Evolutionary conservation across 2,329 filamentous ascomycete genomes (phyloP).

Genomic region (Fusarium xyrophilum): DNA sequence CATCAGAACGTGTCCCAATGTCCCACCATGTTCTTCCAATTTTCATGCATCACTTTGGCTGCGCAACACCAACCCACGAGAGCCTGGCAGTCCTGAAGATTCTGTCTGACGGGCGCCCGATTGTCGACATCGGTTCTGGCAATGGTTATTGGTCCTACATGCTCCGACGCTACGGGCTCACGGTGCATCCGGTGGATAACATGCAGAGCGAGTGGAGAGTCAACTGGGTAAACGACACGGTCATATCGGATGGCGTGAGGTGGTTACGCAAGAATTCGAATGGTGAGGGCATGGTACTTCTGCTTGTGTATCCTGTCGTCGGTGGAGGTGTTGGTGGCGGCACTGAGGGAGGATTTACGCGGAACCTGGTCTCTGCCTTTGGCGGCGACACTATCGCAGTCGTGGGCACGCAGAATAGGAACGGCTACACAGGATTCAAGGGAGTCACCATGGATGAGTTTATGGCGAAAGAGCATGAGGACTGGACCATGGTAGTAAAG

Average conservation of each 20-base stretch:
- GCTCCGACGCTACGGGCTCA: constrained; percentile 65
- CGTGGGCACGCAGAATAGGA: constrained; percentile 76
- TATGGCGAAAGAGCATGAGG: constrained; percentile 63
- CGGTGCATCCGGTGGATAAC: constrained; percentile 69
- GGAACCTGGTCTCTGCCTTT: constrained; percentile 66
- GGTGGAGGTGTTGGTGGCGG: constrained; percentile 69
- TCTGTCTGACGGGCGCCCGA: constrained; percentile 58
- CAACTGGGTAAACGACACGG: constrained; percentile 72
- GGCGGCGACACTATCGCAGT: constrained; percentile 70
- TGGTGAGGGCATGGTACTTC: constrained; percentile 64
- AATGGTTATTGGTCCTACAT: constrained; percentile 80
- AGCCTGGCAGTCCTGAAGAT: constrained; percentile 65
- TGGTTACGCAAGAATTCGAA: constrained; percentile 61
- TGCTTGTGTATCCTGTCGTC: constrained; percentile 77
- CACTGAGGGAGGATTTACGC: constrained; percentile 69
- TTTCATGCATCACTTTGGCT: constrained; percentile 81
- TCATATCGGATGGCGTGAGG: constrained; percentile 64
- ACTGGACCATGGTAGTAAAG: constrained; percentile 67
- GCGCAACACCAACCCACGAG: constrained; percentile 72
- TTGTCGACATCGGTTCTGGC: constrained; percentile 73
- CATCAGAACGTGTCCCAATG: constrained; percentile 59
- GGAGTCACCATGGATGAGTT: constrained; percentile 70
- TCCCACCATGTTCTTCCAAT: constrained; percentile 75
- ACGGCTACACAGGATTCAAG: constrained; percentile 75
- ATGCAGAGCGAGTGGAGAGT: constrained; percentile 72